Evolutionary conservation across 768 basidiomycete species (phyloP), one percentile per base, ranked within the genome.

Genomic region (Exsudoporus frostii): DNA sequence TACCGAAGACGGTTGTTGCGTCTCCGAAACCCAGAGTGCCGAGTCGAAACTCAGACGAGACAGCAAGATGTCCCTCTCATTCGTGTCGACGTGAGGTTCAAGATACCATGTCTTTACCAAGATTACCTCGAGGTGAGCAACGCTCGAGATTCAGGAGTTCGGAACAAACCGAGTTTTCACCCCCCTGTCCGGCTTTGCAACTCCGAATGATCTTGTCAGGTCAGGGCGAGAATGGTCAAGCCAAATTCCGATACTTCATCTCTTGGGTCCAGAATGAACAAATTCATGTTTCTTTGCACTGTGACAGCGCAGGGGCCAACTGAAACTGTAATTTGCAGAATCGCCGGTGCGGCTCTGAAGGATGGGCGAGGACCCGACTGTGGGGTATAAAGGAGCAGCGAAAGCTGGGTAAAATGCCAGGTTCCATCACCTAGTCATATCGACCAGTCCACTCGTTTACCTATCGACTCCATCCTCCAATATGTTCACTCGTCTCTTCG

Each of bases 401-500:
- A 38, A 17, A 29, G 19, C 13, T 17, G 25, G 27, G 22, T 24
- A 37, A 15, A 39, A 20, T 4, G 1, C 5, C 46, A 48, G 54
- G 43, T 24, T n/a, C 46, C 27, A n/a, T 30, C 10, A 1, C 48
- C 33, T 45, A 15, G 6, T 44, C 46, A n/a, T 32, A 46, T 45
- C 39, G 32, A 15, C 48, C 48, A 40, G 40, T 53, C 46, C 50
- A 24, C 39, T 50, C 40, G 27, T 50, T 48, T 29, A 30, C 17
- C 19, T 34, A 36, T 27, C 34, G 15, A 5, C 13, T 11, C 34
- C 45, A 38, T 32, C 48, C 36, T 45, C 25, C 38, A 17, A 11
- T 19, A 44, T 48, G 56, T 55, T 63, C 45, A 42, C 64, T 60
- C 58, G 59, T 22, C 10, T 59, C 48, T 37, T 63, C 42, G 45